phyloP scores from a whole-genome alignment of 805 yeast genomes.

The Hyphopichia homilentoma region DNA sequence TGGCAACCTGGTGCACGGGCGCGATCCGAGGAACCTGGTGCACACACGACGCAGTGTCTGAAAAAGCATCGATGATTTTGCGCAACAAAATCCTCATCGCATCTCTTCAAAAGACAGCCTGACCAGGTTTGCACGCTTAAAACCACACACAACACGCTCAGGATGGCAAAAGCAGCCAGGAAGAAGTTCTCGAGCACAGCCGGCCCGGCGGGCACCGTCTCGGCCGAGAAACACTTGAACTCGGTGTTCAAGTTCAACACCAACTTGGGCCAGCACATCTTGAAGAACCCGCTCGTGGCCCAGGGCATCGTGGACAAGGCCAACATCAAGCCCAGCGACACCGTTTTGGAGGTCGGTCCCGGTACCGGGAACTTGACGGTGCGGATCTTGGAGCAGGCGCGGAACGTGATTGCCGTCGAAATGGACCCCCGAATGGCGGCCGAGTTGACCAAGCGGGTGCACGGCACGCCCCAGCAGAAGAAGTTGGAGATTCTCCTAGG shows the following conservation, averaged over 20 bases:
- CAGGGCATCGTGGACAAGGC: constrained; percentile 99
- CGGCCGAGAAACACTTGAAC: constrained; percentile 66
- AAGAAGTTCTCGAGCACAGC: constrained; percentile 53
- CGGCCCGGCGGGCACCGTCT: constrained; percentile 48
- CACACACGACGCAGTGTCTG: too few species aligned
- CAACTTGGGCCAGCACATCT: constrained; percentile 92
- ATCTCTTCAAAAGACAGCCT: too few species aligned
- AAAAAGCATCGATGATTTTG: too few species aligned
- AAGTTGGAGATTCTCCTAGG: constrained; percentile 90
- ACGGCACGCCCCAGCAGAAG: constrained; percentile 91
- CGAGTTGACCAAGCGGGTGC: constrained; percentile 94
- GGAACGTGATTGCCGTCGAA: constrained; percentile 93
- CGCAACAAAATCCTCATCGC: too few species aligned
- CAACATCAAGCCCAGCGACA: constrained; percentile 84
- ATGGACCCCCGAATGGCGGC: constrained; percentile 99
- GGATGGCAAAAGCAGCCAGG: constrained; percentile 66
- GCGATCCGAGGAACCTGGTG: too few species aligned
- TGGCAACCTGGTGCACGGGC: too few species aligned
- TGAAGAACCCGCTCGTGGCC: constrained; percentile 94
- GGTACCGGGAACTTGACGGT: constrained; percentile 98
- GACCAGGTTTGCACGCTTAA: too few species aligned
- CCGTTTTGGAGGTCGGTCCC: constrained; percentile 95
- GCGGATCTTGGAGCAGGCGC: constrained; percentile 84
- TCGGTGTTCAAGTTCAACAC: constrained; percentile 96
- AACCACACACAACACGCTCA: too few species aligned